Evolutionary conservation across 192 early-diverging fungal species (phyloP), one percentile per base, ranked within the genome.

Genomic region (Globomyces pollinis-pini): DNA sequence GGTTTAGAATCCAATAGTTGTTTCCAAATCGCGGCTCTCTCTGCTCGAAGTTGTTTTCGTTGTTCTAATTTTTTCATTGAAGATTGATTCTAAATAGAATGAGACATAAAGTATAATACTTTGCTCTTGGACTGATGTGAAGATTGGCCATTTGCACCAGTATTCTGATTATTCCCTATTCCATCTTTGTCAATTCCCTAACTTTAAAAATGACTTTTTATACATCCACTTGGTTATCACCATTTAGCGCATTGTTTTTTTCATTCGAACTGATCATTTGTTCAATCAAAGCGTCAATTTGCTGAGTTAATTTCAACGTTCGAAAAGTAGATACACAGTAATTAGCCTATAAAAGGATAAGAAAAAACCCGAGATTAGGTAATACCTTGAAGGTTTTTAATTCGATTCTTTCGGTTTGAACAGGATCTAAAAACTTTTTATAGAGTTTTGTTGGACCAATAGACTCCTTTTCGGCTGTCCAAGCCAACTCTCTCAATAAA

Each of bases 1-100:
- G 82, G 82, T 52, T 84, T 84, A 0, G 62, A 50, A 23, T 79
- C 78, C 69, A 80, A 65, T 21, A 84, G 65, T 43, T 77, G 65
- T 41, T 84, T 83, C 77, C 75, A 81, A 31, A 69, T 35, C 12
- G 50, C 59, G 5, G 66, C 56, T 9, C 82, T 63, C 50, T 77
- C 71, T 12, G 71, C 69, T 16, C 80, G 26, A 13, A 75, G 55
- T 26, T 78, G 78, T 52, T 84, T 84, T 0, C 82, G 58, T 1
- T 70, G 73, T 55, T 84, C 82, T 9, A 83, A 68, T 54, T 84
- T 84, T 31, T 62, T 78, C 18, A 66, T 63, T 9, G n/a, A n/a
- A n/a, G n/a, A n/a, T n/a, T n/a, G n/a, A n/a, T 34, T 51, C 30
- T 51, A 7, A n/a, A 12, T 51, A 20, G 16, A 13, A 32, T 55